These are phyloP conservation scores for Clavariopsis aquatica DNA, from an alignment of 495 filamentous ascomycete genomes.

Conservation along the genomic window DNA sequence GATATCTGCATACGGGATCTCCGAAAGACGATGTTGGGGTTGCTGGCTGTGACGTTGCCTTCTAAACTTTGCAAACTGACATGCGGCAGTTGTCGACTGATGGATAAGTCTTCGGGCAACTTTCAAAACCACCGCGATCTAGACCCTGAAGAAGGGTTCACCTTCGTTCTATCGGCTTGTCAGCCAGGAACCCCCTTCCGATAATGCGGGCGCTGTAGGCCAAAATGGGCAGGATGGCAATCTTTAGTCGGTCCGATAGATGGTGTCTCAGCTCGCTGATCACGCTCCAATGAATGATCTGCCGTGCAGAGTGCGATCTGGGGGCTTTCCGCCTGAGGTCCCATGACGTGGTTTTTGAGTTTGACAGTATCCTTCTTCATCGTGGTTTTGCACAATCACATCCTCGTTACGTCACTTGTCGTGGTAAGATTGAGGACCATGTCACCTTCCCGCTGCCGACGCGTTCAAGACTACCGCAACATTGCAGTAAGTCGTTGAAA, in stretches of 20 bases:
- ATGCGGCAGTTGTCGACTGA: background rate
- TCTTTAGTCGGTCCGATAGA: slow-evolving; percentile 24
- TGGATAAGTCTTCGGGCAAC: background rate
- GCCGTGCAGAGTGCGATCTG: background rate
- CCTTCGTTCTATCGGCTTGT: background rate
- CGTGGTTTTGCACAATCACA: background rate
- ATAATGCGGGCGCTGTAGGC: slow-evolving; percentile 11
- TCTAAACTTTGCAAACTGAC: background rate
- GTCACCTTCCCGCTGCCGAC: background rate
- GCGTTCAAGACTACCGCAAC: background rate
- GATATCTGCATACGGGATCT: background rate
- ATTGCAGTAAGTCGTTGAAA: background rate
- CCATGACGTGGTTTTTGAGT: slow-evolving; percentile 12
- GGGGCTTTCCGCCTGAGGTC: background rate
- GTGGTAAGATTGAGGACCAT: background rate
- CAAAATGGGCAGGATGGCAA: slow-evolving; percentile 12
- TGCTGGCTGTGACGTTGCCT: background rate
- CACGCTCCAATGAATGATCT: slow-evolving; percentile 5
- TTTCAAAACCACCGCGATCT: slow-evolving; percentile 10
- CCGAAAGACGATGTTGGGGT: background rate
- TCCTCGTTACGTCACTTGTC: background rate
- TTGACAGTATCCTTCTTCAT: background rate
- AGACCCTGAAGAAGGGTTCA: slow-evolving; percentile 14
- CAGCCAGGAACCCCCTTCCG: slow-evolving; percentile 7
- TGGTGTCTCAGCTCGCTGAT: slow-evolving; percentile 20